A percentile compares a stretch with the other conserved stretches of the same genome.
phyloP scores from a whole-genome alignment of 2,329 filamentous ascomycete genomes.

The Colletotrichum cereale region DNA sequence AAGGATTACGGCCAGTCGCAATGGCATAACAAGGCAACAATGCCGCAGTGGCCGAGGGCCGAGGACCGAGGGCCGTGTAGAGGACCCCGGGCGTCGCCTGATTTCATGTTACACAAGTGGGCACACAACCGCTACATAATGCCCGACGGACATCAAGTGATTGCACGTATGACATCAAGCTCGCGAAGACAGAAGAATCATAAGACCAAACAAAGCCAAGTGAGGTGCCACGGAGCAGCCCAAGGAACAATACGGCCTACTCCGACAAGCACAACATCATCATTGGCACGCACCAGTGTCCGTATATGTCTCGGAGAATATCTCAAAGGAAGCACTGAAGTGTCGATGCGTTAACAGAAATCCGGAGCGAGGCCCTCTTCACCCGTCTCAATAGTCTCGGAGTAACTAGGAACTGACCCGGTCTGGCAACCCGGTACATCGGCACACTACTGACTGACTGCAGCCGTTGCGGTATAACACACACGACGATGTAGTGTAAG shows the following conservation, averaged over 20 bases:
- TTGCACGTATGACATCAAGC: neutral
- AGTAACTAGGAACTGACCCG: conserved; percentile 1
- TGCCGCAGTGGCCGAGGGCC: too few species aligned
- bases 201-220: neutral
- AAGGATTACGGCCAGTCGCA: too few species aligned
- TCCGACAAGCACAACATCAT: neutral
- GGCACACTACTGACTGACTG: conserved; percentile 22
- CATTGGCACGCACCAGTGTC: neutral
- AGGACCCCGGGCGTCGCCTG: neutral
- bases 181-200: neutral
- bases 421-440: conserved; percentile 16
- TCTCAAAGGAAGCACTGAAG: conserved; percentile 9
- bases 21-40: too few species aligned
- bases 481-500: conserved; percentile 13
- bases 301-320: neutral
- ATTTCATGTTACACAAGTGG: neutral
- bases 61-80: neutral
- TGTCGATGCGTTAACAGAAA: conserved; percentile 9
- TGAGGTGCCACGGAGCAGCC: neutral
- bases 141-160: neutral
- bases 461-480: conserved; percentile 23
- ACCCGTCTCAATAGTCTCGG: neutral
- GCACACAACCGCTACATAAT: neutral
- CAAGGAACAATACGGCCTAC: neutral
- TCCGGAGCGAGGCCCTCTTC: neutral